Evolutionary conservation across 2,329 filamentous ascomycete species (phyloP), one percentile per base, ranked within the genome.

Genomic region (Diplocarpon mali): DNA sequence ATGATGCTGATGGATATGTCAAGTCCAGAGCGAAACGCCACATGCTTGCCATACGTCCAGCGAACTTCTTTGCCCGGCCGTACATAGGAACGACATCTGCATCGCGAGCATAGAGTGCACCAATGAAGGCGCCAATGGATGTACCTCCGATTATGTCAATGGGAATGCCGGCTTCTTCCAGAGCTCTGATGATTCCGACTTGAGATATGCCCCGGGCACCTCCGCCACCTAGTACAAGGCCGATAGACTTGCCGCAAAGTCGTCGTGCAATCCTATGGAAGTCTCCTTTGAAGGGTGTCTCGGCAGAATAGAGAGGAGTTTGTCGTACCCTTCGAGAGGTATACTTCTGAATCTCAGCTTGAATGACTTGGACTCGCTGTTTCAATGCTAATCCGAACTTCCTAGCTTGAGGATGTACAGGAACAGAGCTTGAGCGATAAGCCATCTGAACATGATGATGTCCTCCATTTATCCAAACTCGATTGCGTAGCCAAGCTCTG

Each of bases 361-460:
- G 92, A 3, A 98, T 65, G 5, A 92, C 88, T 62, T 98, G 90
- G 5, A 98, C 92, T 30, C 89, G 73, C 59, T 95, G 85, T 62
- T 95, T 96, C 48, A 98, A 68, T 0, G 83, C 87, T 4, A 83
- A 84, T 1, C 90, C 88, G 13, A 94, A 82, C 41, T 83, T 82
- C 55, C 87, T 86, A 1, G 78, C 74, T 12, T 80, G 80, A 15
- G 82, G 76, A 57, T 88, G 82, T 0, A 84, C 77, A 2, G 88
- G 85, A 52, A 94, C 81, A 1, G 81, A 69, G 37, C 84, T 82
- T 2, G 81, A 73, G 32, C 83, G 78, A 62, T 92, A 90, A 0
- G 84, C 75, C 92, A 98, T 96, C 58, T 98, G 92, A 11, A 98
- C 85, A 56, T 98, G 92, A 60, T 94, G 92, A 62, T 98, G 93